Evolutionary conservation across 2,329 filamentous ascomycete genomes (phyloP), one percentile per base, ranked within the genome.

Genomic region (Bipolaris bicolor): DNA sequence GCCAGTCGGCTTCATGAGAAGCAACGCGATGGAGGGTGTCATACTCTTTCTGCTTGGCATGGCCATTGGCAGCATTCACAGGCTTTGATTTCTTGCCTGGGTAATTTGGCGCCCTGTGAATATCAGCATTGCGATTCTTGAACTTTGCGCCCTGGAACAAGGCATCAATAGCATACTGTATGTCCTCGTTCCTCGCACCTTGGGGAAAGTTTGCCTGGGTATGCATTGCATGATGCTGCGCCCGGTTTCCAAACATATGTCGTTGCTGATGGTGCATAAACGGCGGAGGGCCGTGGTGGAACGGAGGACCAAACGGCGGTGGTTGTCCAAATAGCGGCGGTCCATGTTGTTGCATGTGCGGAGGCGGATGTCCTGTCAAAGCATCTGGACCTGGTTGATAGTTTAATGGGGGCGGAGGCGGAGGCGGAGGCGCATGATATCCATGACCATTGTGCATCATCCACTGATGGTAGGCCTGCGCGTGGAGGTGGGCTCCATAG

Each of bases 381-480:
- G 52, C 47, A n/a, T 43, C 47, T 36, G 52, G 48, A 5, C 52
- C 52, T 33, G 49, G 31, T 3, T 16, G 43, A 11, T 52, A 58
- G 36, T 44, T 49, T 24, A 31, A 3, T 31, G 29, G 29, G 3
- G 39, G 39, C 0, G 39, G 40, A 15, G 51, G 51, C 13, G 55
- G 55, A 40, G 55, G 51, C 3, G 55, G 61, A 3, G 59, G 62
- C 18, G 55, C 49, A 20, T 55, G 49, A 22, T 66, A 53, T 40
- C 9, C 54, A 48, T 55, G 55, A 5, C 37, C 58, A 56, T n/a
- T 58, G 34, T 60, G 59, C 26, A 62, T 57, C 45, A 63, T 61
- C 66, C 66, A 67, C 37, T 68, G 66, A 15, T 65, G 53, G 49
- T 67, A 53, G 3, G 61, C 62, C 47, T 65, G 64, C 22, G 60